These are phyloP conservation scores for Leucosporidium scottii DNA, from an alignment of 768 basidiomycete species.

Conservation along the genomic window DNA sequence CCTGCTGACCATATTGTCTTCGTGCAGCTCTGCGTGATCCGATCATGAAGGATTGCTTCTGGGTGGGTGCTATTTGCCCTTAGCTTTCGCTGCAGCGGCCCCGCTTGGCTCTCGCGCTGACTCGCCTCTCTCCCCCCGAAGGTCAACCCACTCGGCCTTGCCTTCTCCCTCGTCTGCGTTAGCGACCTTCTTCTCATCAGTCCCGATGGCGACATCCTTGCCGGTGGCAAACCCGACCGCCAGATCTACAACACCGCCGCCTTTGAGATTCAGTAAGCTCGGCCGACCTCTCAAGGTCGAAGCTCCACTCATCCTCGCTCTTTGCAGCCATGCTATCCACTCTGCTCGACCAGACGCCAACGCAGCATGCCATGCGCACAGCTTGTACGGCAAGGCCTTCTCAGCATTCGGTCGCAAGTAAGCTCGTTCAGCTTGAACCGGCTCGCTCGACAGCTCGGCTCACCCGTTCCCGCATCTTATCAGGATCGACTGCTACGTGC, in stretches of 20 bases:
- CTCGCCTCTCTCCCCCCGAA: conserved; percentile 24
- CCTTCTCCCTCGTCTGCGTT: too few species aligned
- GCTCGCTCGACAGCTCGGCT: background rate
- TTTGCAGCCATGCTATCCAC: too few species aligned
- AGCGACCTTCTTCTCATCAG: conserved; percentile 11
- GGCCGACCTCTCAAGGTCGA: too few species aligned
- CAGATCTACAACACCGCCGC: conserved; percentile 17
- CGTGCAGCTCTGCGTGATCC: background rate
- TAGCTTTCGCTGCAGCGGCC: conserved; percentile 25
- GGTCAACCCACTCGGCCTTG: conserved; percentile 33
- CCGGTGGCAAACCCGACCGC: conserved; percentile 33
- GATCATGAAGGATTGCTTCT: background rate
- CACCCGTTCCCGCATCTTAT: background rate
- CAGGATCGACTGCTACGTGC: background rate
- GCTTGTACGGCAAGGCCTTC: conserved; percentile 12
- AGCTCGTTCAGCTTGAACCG: background rate
- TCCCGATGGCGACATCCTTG: conserved; percentile 31
- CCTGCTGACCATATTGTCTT: too few species aligned
- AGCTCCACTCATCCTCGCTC: too few species aligned
- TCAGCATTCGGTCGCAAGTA: background rate
- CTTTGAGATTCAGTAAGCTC: too few species aligned
- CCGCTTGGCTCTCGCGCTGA: conserved; percentile 34
- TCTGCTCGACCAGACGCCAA: conserved; percentile 7
- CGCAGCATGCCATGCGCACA: conserved; percentile 18
- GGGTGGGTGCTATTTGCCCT: background rate